phyloP scores from a whole-genome alignment of 306 rosid genomes.

The Argentina anserina region DNA sequence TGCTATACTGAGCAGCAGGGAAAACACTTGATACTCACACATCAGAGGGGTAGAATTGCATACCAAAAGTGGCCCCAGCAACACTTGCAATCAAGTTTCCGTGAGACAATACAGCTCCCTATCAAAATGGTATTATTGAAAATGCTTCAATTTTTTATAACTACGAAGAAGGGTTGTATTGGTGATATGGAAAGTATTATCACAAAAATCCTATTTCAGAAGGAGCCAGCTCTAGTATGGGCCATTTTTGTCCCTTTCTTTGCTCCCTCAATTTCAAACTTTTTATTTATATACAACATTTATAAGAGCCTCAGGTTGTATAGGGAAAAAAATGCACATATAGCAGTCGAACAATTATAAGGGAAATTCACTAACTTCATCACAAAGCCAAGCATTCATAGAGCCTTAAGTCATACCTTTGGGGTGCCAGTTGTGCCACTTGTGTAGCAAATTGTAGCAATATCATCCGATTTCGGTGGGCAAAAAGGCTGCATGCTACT shows the following conservation, averaged over 20 bases:
- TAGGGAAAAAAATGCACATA: not conserved
- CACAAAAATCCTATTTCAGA: not conserved
- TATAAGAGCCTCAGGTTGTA: not conserved
- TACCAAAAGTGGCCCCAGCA: conserved; percentile 59
- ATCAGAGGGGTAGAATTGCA: conserved; percentile 68
- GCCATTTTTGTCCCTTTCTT: not conserved
- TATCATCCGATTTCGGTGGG: conserved; percentile 81
- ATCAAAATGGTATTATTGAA: conserved; percentile 29
- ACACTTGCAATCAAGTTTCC: conserved; percentile 81
- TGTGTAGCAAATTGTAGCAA: conserved; percentile 92
- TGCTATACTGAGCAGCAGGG: not conserved
- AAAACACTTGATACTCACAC: conserved; percentile 53
- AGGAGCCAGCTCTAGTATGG: not conserved
- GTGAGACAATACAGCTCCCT: conserved; percentile 94
- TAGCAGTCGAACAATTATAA: not conserved
- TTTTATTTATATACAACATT: not conserved
- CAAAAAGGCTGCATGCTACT: conserved; percentile 68
- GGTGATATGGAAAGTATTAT: not conserved
- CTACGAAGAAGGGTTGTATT: not conserved
- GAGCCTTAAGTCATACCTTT: conserved; percentile 46
- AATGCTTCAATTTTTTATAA: conserved; percentile 22
- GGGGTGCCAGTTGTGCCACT: conserved; percentile 99
- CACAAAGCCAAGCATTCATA: conserved; percentile 22
- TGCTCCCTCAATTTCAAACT: not conserved
- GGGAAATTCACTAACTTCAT: not conserved